Base-by-base conservation (phyloP, 2,329 filamentous ascomycete species). In the Lojkania enalia region DNA sequence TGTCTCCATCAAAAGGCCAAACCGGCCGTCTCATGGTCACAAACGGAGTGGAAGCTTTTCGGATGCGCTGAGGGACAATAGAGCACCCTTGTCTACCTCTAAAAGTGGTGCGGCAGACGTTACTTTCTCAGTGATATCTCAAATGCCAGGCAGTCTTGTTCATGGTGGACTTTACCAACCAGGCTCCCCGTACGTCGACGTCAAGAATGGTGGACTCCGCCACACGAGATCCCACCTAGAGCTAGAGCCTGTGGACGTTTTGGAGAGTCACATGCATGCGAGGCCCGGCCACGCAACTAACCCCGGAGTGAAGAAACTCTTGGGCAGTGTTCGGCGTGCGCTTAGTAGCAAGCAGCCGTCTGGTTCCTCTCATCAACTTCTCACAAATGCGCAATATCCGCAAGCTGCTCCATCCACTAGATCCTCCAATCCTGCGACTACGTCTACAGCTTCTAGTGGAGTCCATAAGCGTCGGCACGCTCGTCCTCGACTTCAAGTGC, bases 11-110 rank as follows among this genome's bases (percentile, higher is more conserved):
- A 68, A 63, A 42, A 61, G 55, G 32, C 46, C 51, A 9, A 58
- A 54, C 31, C 58, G 60, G 16, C 61, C 60, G 5, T 51, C 60
- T 18, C 60, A 67, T 41, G 78, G 74, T 2, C 90, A 96, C 70
- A 91, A 90, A 68, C 84, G 90, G 16, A 95, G 88, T 62, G 90
- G 86, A 38, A 96, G 91, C 65, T 86, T 94, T 58, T 88, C 87
- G 0, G 89, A 96, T 70, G 92, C 91, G 1, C 69, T 92, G 39
- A 78, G 90, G 55, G 88, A 94, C 61, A 69, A 85, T 73, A 71
- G 81, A 42, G 70, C 77, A 9, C 78, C 79, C 2, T 59, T 81
- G 6, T 76, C 77, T 3, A 69, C 74, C 21, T 67, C 75, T 27
- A 74, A 77, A 46, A 60, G 69, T 27, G 67, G 77, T 21, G 63